Base-by-base conservation (phyloP, 2,329 filamentous ascomycete species). In the Trichophyton benhamiae region DNA sequence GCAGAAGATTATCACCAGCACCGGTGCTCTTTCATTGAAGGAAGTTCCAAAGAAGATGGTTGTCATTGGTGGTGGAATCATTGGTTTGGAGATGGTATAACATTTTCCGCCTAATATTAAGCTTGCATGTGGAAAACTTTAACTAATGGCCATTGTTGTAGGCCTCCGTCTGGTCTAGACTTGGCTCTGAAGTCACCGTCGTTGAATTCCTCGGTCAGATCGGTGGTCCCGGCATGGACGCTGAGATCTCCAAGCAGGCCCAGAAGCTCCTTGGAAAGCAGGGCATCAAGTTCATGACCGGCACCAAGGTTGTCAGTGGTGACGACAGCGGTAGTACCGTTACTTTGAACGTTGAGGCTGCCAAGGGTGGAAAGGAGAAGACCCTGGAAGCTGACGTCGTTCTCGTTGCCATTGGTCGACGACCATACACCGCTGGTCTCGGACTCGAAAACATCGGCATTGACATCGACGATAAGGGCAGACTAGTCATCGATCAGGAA, bases 1-100 rank as follows among this genome's bases (percentile, higher is more conserved):
- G 85, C 90, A 96, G 87, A 89, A 89, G 75, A 90, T 99, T 70
- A 85, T 99, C 72, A 95, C 91, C 70, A 96, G 91, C 80, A 99
- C 94, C 60, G 94, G 94, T 67, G 94, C 94, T 67, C 87, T 99
- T 72, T 83, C 91, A 46, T 82, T 99, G 64, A 82, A 89, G 70
- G 83, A 95, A 80, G 88, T 99, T 42, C 94, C 94, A 49, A 91
- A 96, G 82, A 94, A 89, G 78, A 87, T 99, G 88, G 81, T 95
- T 66, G 94, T 99, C 70, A 96, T 99, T 73, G 94, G 94, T 69
- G 94, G 94, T 74, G 94, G 94, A 75, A 99, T 99, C 76, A 99
- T 99, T 72, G 94, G 94, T 74, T 85, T 99, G 48, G 94, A 99
- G 79, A 99, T 99, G 94, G 90, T 84, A 75, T 44, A 38, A 1